Evolutionary conservation across 2,329 filamentous ascomycete species (phyloP).

Genomic region (Fonsecaea monophora): DNA sequence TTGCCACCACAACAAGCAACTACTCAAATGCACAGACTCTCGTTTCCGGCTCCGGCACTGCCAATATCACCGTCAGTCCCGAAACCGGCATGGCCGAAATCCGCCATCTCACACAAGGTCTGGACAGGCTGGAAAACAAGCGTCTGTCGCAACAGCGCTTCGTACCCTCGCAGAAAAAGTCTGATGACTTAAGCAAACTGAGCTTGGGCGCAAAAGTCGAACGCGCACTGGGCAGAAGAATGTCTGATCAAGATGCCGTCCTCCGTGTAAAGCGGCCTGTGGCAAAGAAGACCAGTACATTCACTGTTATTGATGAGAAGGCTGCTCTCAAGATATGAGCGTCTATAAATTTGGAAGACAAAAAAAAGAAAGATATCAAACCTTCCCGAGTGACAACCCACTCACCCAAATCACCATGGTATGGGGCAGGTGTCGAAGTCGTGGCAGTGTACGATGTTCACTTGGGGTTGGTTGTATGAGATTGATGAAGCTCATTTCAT

Average conservation of each 20-base stretch:
- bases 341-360: background rate
- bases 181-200: conserved; percentile 80
- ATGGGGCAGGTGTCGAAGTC: background rate
- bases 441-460: conserved; percentile 7
- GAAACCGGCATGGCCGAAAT: conserved; percentile 65
- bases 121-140: conserved; percentile 90
- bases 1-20: conserved; percentile 56
- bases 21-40: conserved; percentile 34
- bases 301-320: conserved; percentile 33
- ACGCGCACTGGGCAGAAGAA: conserved; percentile 81
- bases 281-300: conserved; percentile 22
- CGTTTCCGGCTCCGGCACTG: conserved; percentile 12
- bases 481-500: conserved; percentile 7
- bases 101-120: conserved; percentile 76
- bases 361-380: background rate
- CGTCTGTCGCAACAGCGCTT: conserved; percentile 83
- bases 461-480: conserved; percentile 1
- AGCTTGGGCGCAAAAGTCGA: conserved; percentile 90
- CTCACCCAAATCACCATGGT: background rate
- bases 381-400: background rate
- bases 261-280: conserved; percentile 32
- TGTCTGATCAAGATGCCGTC: conserved; percentile 82
- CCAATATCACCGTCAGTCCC: conserved; percentile 33
- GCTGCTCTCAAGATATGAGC: conserved; percentile 7
- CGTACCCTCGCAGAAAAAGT: conserved; percentile 77